Evolutionary conservation across 2,329 filamentous ascomycete species (phyloP).

Genomic region (Emergomyces orientalis): DNA sequence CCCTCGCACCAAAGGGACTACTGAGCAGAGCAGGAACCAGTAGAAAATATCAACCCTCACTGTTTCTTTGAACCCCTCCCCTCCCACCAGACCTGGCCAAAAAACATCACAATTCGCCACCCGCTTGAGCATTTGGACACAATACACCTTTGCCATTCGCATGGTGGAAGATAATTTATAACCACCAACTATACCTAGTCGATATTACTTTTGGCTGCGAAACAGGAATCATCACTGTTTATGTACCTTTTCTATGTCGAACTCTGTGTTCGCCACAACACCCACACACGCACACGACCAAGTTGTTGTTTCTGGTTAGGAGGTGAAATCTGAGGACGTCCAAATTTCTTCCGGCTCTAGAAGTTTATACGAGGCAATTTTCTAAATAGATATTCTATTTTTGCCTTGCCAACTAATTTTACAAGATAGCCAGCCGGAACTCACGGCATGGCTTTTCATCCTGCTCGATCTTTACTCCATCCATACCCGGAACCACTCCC

Average conservation of each 20-base stretch:
- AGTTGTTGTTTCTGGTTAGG: too few species aligned
- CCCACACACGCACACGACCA: not conserved
- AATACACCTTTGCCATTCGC: too few species aligned
- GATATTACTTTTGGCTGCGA: not conserved
- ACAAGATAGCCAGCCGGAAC: not conserved
- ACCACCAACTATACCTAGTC: too few species aligned
- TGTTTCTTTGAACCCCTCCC: too few species aligned
- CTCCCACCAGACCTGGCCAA: not conserved
- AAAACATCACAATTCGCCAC: not conserved
- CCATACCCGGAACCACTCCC: conserved; percentile 16
- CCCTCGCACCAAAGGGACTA: too few species aligned
- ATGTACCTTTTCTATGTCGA: not conserved
- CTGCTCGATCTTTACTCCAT: conserved; percentile 16
- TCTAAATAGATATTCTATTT: not conserved
- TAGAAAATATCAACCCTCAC: too few species aligned
- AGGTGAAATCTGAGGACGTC: not conserved
- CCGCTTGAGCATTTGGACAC: too few species aligned
- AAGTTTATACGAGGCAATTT: not conserved
- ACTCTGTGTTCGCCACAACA: too few species aligned
- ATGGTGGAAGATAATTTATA: too few species aligned
- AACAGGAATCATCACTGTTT: not conserved
- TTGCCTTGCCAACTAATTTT: not conserved
- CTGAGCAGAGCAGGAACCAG: too few species aligned
- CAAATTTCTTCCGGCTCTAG: not conserved
- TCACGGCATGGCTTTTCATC: conserved; percentile 12